These are phyloP conservation scores for Pseudotsuga menziesii DNA, from an alignment of 75 land plant genomes.

Conservation along the genomic window DNA sequence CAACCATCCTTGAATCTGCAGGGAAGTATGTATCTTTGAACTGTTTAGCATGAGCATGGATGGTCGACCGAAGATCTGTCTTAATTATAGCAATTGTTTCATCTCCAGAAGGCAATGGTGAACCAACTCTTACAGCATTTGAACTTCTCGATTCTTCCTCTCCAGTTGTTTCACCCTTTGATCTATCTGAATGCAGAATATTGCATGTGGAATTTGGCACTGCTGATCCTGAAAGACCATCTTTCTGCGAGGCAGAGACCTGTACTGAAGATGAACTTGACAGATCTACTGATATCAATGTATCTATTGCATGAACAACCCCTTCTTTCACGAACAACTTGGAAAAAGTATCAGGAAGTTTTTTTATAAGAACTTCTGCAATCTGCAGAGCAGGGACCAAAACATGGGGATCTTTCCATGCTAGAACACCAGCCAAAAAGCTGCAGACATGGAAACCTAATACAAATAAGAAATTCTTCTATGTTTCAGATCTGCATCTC, in stretches of 20 bases:
- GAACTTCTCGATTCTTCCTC: constrained; percentile 4
- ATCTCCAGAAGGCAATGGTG: background rate
- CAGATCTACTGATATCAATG: constrained; percentile 26
- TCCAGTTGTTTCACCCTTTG: background rate
- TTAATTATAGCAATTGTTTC: constrained; percentile 14
- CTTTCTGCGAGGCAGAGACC: background rate
- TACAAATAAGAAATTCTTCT: constrained; percentile 8
- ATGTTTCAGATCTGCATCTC: background rate
- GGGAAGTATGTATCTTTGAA: constrained; percentile 47
- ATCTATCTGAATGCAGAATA: background rate
- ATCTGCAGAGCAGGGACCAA: constrained; percentile 48
- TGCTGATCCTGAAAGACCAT: constrained; percentile 5
- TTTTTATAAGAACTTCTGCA: constrained; percentile 51
- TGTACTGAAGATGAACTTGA: background rate
- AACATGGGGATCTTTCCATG: constrained; percentile 51
- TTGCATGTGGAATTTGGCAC: background rate
- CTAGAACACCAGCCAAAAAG: constrained; percentile 55
- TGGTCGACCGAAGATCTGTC: constrained; percentile 16
- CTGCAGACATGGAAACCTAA: constrained; percentile 26
- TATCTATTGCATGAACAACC: constrained; percentile 55
- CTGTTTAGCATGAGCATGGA: constrained; percentile 26
- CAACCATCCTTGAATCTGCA: constrained; percentile 9
- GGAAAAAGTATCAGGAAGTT: constrained; percentile 42
- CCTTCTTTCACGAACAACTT: constrained; percentile 70
- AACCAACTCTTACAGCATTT: background rate